Conservation (phyloP, 139 green algal genomes). For the Edaphochlamys debaryana region DNA sequence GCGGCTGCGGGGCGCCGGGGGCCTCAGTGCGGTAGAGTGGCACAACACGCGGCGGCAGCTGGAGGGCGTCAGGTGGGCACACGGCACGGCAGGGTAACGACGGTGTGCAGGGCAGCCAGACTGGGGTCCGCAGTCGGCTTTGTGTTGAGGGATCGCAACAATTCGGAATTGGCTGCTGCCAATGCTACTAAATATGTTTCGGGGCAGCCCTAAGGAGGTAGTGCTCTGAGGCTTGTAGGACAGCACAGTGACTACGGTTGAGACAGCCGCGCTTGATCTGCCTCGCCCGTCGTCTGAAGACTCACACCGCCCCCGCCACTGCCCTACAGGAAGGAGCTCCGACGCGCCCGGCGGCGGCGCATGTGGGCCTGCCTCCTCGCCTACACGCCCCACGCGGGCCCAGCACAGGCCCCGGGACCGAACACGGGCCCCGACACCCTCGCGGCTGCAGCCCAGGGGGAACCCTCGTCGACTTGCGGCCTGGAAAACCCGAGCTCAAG, state of each 20-base stretch:
- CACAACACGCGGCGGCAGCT: not conserved
- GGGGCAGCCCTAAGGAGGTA: not conserved
- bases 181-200: not conserved
- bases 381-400: not conserved
- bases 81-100: not conserved
- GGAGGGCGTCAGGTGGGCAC: constrained; percentile 12
- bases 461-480: too few relatives aligned
- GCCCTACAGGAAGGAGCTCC: not conserved
- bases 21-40: not conserved
- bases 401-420: not conserved
- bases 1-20: not conserved
- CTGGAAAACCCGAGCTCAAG: not conserved
- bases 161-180: not conserved
- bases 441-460: too few relatives aligned
- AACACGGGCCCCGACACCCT: too few relatives aligned
- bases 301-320: not conserved
- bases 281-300: not conserved
- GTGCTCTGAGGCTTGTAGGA: too few relatives aligned
- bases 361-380: constrained; percentile 19
- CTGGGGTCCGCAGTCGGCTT: not conserved
- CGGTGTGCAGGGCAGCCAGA: not conserved
- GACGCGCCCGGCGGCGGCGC: constrained; percentile 1
- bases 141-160: not conserved
- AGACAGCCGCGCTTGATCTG: not conserved
- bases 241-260: too few relatives aligned